These are phyloP conservation scores for Gardenia jasminoides DNA, from an alignment of 257 asterid species.

Conservation along the genomic window DNA sequence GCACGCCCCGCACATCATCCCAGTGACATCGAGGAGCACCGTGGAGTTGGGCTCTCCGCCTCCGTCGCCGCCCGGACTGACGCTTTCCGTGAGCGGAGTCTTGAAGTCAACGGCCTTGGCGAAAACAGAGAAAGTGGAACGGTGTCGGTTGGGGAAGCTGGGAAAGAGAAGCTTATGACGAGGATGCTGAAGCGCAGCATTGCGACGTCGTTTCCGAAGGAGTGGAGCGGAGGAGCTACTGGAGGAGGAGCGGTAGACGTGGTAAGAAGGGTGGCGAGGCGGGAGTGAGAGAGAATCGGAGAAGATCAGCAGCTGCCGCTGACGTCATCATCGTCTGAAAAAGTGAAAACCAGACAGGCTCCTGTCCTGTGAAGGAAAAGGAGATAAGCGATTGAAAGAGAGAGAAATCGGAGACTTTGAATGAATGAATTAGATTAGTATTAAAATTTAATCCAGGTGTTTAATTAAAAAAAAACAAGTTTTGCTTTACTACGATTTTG, in stretches of 20 bases:
- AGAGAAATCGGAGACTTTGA: not conserved
- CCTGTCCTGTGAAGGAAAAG: too few species aligned
- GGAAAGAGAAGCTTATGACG: conserved; percentile 16
- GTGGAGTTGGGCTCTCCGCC: conserved; percentile 36
- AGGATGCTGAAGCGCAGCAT: conserved; percentile 18
- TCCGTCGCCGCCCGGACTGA: conserved; percentile 29
- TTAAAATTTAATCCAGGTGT: too few species aligned
- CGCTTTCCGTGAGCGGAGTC: conserved; percentile 19
- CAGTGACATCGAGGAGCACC: conserved; percentile 72
- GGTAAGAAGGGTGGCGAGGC: conserved; percentile 5
- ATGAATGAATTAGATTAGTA: not conserved
- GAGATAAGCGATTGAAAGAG: too few species aligned
- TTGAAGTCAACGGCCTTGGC: conserved; percentile 63
- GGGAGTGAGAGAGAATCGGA: conserved; percentile 46
- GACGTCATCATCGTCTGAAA: conserved; percentile 30
- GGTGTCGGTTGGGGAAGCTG: conserved; percentile 28
- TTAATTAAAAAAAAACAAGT: too few species aligned
- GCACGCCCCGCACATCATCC: conserved; percentile 99
- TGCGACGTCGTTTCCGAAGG: conserved; percentile 27
- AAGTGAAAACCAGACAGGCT: not conserved
- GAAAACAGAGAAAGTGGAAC: conserved; percentile 26
- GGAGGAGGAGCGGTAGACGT: conserved; percentile 3
- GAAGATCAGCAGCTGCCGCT: conserved; percentile 54
- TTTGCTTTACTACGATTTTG: too few species aligned
- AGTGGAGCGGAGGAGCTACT: conserved; percentile 17